These are phyloP conservation scores for Fraxinus ornus DNA, from an alignment of 305 asterid species.

Conservation along the genomic window DNA sequence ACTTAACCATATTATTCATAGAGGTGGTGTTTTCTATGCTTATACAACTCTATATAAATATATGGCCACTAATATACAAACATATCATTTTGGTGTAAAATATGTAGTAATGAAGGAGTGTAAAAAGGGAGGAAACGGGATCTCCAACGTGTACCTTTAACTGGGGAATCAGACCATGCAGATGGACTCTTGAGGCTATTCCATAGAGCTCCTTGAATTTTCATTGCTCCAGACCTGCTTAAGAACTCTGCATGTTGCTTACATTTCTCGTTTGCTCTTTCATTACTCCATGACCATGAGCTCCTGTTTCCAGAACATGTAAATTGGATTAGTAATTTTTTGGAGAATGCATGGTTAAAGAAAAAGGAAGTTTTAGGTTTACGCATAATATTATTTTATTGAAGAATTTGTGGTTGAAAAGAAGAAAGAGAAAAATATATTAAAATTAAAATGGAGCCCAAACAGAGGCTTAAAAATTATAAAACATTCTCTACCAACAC, in stretches of 20 bases:
- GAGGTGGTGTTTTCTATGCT: background rate
- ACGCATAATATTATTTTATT: too few relatives aligned
- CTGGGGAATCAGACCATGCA: slow-evolving; percentile 45
- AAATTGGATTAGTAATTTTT: background rate
- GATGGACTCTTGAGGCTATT: slow-evolving; percentile 42
- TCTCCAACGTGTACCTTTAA: slow-evolving; percentile 38
- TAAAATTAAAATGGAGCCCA: too few relatives aligned
- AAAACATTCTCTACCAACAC: slow-evolving; percentile 3
- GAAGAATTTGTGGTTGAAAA: too few relatives aligned
- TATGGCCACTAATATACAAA: background rate
- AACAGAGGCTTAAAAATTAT: background rate
- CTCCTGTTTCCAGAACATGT: slow-evolving; percentile 39
- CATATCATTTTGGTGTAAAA: background rate
- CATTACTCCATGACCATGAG: slow-evolving; percentile 36
- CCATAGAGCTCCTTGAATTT: slow-evolving; percentile 40
- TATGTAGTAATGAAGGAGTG: background rate
- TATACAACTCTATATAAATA: background rate
- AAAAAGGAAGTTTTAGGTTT: too few relatives aligned
- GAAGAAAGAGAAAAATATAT: too few relatives aligned
- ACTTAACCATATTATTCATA: background rate
- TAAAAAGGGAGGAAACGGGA: background rate
- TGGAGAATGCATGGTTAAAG: too few relatives aligned
- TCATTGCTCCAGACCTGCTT: slow-evolving; percentile 43
- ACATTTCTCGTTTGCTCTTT: slow-evolving; percentile 29
- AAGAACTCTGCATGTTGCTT: slow-evolving; percentile 59